Conservation (phyloP, 1,139 yeast species). For the Arxiozyma bovina region DNA sequence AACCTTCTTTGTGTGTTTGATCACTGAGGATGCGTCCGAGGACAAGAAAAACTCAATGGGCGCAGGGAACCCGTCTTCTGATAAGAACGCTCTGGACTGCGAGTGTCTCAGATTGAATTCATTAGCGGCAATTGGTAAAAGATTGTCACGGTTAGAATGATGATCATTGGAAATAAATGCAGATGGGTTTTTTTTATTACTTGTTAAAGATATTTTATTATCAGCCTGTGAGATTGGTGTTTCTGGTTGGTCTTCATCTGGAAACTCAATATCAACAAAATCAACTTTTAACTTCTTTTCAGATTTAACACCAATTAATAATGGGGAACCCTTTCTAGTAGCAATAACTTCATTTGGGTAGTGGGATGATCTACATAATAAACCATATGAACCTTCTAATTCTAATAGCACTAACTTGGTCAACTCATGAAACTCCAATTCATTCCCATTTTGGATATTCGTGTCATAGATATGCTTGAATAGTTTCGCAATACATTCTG, state of each 20-base stretch:
- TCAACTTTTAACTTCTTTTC: conserved; percentile 93
- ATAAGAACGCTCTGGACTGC: conserved; percentile 84
- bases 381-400: conserved; percentile 95
- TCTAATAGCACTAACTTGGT: conserved; percentile 89
- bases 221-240: conserved; percentile 18
- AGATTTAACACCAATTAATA: conserved; percentile 93
- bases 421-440: conserved; percentile 79
- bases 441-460: conserved; percentile 55
- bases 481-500: conserved; percentile 94
- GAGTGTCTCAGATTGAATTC: conserved; percentile 62
- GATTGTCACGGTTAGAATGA: conserved; percentile 13
- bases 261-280: conserved; percentile 96
- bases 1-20: conserved; percentile 95
- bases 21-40: conserved; percentile 96
- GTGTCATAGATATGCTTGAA: conserved; percentile 86
- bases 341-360: conserved; percentile 96
- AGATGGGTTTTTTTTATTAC: conserved; percentile 11
- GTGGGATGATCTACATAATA: conserved; percentile 82
- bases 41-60: conserved; percentile 95
- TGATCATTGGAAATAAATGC: conserved; percentile 15
- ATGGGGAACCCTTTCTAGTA: conserved; percentile 96
- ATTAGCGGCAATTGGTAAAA: conserved; percentile 41
- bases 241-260: conserved; percentile 44
- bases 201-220: conserved; percentile 3
- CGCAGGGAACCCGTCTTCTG: conserved; percentile 86